These are phyloP conservation scores for Argentina anserina DNA, from an alignment of 306 rosid genomes.

Conservation along the genomic window DNA sequence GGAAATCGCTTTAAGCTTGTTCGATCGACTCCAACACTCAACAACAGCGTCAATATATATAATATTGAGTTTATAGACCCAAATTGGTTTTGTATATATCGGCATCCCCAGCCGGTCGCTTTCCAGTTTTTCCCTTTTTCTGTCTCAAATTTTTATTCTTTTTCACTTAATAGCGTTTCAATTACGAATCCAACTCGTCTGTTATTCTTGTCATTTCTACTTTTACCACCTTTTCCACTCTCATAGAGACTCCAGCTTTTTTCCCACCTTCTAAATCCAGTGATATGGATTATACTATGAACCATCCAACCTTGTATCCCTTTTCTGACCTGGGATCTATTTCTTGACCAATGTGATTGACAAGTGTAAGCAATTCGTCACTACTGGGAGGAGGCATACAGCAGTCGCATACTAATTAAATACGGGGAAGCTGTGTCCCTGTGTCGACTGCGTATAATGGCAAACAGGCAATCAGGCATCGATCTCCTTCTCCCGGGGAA, in stretches of 20 bases:
- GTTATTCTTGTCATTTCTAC: background rate
- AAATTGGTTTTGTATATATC: slow-evolving; percentile 3
- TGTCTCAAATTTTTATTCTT: background rate
- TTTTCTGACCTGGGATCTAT: background rate
- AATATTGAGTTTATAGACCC: background rate
- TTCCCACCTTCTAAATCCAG: background rate
- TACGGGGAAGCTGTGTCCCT: too few species aligned
- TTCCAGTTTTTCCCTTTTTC: background rate
- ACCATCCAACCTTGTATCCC: background rate
- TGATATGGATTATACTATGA: background rate
- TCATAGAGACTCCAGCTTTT: background rate
- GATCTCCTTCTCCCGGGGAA: too few species aligned
- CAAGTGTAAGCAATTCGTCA: background rate
- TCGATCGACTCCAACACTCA: slow-evolving; percentile 3
- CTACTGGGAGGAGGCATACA: background rate
- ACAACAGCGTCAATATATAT: background rate
- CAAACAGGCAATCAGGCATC: too few species aligned
- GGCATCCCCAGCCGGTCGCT: background rate
- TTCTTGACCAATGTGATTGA: background rate
- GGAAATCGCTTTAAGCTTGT: slow-evolving; percentile 7
- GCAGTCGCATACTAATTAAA: background rate
- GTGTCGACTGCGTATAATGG: too few species aligned
- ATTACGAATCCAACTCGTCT: background rate
- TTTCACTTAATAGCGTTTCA: background rate
- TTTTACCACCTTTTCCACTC: background rate